Conservation (phyloP, 2,329 filamentous ascomycete genomes). For the Cercospora janseana region DNA sequence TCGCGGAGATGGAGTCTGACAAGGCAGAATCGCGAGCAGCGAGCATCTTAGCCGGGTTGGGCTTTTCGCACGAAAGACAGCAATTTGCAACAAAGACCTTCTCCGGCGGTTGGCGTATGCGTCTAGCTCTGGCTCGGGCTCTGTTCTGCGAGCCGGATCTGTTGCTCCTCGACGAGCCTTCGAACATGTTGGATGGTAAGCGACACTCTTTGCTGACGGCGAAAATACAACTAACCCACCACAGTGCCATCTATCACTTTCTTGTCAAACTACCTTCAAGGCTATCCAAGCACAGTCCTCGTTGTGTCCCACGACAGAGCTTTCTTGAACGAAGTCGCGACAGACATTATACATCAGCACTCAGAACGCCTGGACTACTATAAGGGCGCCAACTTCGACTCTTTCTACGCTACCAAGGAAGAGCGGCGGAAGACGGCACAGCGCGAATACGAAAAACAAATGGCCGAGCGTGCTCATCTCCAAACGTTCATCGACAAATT, state of each 20-base stretch:
- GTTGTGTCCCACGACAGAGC: constrained; percentile 99
- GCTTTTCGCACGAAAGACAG: constrained; percentile 91
- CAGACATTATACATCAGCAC: constrained; percentile 97
- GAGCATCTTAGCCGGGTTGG: constrained; percentile 92
- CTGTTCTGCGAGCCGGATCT: constrained; percentile 98
- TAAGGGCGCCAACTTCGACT: constrained; percentile 91
- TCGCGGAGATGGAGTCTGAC: constrained; percentile 98
- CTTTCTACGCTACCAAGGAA: constrained; percentile 95
- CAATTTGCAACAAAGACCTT: constrained; percentile 95
- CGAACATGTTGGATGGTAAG: constrained; percentile 38
- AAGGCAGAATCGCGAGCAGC: constrained; percentile 94
- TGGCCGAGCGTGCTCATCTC: constrained; percentile 87
- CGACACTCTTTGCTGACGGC: not conserved
- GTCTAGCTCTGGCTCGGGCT: constrained; percentile 87
- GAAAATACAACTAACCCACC: constrained; percentile 85
- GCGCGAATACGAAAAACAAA: constrained; percentile 98
- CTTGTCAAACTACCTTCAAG: constrained; percentile 90
- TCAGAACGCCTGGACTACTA: constrained; percentile 98
- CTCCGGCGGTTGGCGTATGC: constrained; percentile 99
- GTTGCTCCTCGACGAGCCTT: constrained; percentile 95
- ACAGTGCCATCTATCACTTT: constrained; percentile 95
- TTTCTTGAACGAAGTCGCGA: constrained; percentile 98
- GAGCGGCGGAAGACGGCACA: constrained; percentile 95
- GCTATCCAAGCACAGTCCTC: constrained; percentile 89
- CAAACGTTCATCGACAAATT: constrained; percentile 99